These are phyloP conservation scores for Oleoguttula mirabilis DNA, from an alignment of 495 filamentous ascomycete species.

Conservation along the genomic window DNA sequence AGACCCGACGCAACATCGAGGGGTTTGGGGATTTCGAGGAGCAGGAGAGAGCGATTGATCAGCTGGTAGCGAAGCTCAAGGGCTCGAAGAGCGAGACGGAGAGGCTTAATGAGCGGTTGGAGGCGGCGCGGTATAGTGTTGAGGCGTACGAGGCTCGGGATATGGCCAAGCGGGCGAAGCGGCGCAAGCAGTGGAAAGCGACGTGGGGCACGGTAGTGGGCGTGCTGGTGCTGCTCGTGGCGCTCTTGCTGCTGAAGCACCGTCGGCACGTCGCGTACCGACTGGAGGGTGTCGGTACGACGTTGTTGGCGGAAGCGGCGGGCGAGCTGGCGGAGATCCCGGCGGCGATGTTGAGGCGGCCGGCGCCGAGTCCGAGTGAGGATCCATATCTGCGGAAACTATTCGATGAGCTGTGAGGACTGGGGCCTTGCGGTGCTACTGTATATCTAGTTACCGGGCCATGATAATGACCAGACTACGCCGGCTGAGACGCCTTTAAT, in stretches of 20 bases:
- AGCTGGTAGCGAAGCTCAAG: slow-evolving; percentile 53
- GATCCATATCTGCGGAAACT: slow-evolving; percentile 15
- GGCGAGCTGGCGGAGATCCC: background rate
- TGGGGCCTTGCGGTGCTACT: too few relatives aligned
- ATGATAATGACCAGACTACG: too few relatives aligned
- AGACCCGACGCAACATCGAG: slow-evolving; percentile 53
- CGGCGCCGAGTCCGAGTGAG: slow-evolving; percentile 9
- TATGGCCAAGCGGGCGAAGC: slow-evolving; percentile 57
- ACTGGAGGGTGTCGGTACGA: slow-evolving; percentile 3
- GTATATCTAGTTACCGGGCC: too few relatives aligned
- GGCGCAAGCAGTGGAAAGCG: slow-evolving; percentile 29
- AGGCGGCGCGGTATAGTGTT: slow-evolving; percentile 49
- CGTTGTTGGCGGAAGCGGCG: slow-evolving; percentile 1
- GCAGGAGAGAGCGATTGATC: slow-evolving; percentile 49
- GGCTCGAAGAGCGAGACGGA: slow-evolving; percentile 50
- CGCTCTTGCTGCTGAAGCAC: slow-evolving; percentile 12
- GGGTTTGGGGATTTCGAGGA: slow-evolving; percentile 59
- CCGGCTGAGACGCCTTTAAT: too few relatives aligned
- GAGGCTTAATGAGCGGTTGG: slow-evolving; percentile 53
- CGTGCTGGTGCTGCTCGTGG: slow-evolving; percentile 11
- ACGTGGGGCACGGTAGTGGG: slow-evolving; percentile 14
- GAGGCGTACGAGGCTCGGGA: slow-evolving; percentile 62
- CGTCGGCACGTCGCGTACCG: background rate
- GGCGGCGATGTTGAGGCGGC: slow-evolving; percentile 1
- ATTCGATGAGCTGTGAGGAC: slow-evolving; percentile 17